phyloP scores from a whole-genome alignment of 2,329 filamentous ascomycete genomes.

The Diaporthe vaccinii region DNA sequence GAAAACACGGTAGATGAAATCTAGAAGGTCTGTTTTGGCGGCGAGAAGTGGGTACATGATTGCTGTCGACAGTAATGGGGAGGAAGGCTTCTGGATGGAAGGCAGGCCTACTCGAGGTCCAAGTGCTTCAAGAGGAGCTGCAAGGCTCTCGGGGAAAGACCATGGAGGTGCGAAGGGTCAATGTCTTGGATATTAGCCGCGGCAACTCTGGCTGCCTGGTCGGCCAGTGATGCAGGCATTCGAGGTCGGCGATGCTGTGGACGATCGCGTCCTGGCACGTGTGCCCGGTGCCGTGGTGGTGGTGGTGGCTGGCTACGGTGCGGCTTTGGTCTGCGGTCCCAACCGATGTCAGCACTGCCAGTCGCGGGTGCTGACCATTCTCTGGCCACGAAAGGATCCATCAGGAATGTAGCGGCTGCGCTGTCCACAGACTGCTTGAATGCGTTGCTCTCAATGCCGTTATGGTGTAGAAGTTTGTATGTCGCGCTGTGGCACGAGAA shows the following conservation, averaged over 20 bases:
- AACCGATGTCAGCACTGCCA: constrained; percentile 27
- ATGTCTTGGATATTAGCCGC: constrained; percentile 12
- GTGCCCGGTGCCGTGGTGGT: not conserved
- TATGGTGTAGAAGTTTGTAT: not conserved
- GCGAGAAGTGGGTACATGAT: not conserved
- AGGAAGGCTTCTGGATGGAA: not conserved
- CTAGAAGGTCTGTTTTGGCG: not conserved
- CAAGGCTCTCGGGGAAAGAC: constrained; percentile 14
- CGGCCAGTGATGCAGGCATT: constrained; percentile 5
- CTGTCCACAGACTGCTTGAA: not conserved
- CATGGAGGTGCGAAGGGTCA: not conserved
- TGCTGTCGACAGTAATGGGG: not conserved
- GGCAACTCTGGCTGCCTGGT: constrained; percentile 20
- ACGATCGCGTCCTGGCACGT: not conserved
- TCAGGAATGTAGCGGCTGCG: not conserved
- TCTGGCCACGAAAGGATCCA: constrained; percentile 29
- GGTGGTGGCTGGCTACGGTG: not conserved
- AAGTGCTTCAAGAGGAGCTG: constrained; percentile 19
- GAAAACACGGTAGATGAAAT: not conserved
- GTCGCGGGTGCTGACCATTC: constrained; percentile 33
- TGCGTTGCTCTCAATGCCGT: not conserved
- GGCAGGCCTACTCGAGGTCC: constrained; percentile 18
- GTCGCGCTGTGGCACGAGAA: too few relatives aligned
- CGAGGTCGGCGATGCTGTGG: not conserved
- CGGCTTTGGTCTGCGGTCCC: constrained; percentile 17